Conservation (phyloP, 2,329 filamentous ascomycete species). For the Sporothrix mexicana region DNA sequence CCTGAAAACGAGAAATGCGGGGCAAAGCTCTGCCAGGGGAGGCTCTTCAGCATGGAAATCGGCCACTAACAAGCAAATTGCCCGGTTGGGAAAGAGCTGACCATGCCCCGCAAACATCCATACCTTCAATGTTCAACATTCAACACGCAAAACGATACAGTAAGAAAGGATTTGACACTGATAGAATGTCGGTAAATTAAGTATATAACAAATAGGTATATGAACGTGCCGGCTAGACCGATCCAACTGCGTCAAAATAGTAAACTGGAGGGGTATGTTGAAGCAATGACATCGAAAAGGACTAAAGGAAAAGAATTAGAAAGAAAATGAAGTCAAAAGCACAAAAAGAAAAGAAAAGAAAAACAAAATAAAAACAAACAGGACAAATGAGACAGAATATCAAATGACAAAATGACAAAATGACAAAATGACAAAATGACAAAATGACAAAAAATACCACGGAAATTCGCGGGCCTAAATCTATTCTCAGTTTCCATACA, state of each 20-base stretch:
- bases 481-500: too few relatives aligned
- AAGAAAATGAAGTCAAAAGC: too few relatives aligned
- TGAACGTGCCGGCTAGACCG: too few relatives aligned
- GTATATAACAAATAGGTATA: too few relatives aligned
- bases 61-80: slow-evolving; percentile 31
- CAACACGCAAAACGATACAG: too few relatives aligned
- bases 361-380: not conserved
- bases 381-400: not conserved
- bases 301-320: not conserved
- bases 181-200: not conserved
- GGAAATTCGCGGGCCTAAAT: not conserved
- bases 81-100: slow-evolving; percentile 32
- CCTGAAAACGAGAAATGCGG: slow-evolving; percentile 28
- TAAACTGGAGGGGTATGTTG: too few relatives aligned
- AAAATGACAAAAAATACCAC: not conserved
- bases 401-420: not conserved
- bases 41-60: not conserved
- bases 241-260: too few relatives aligned
- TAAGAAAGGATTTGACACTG: too few relatives aligned
- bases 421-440: not conserved
- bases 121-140: too few relatives aligned
- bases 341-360: not conserved
- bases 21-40: not conserved
- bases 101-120: not conserved
- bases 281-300: too few relatives aligned